These are phyloP conservation scores for Neocucurbitaria cava DNA, from an alignment of 2,329 filamentous ascomycete genomes.

Conservation along the genomic window DNA sequence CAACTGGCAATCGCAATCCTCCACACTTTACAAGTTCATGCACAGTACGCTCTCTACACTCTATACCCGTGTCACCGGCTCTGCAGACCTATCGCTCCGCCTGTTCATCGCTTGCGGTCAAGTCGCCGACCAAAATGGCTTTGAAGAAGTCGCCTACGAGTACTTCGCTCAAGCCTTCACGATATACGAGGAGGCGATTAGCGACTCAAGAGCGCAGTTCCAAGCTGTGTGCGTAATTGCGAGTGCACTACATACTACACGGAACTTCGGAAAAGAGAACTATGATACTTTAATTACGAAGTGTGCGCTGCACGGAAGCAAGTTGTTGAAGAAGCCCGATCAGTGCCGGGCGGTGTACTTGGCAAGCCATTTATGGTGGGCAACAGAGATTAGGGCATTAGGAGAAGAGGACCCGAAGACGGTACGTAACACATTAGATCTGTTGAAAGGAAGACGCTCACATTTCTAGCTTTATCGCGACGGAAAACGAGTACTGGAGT, in stretches of 20 bases:
- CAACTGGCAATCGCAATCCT: slow-evolving; percentile 75
- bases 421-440: slow-evolving; percentile 59
- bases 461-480: slow-evolving; percentile 79
- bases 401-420: slow-evolving; percentile 82
- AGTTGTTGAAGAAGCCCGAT: slow-evolving; percentile 95
- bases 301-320: slow-evolving; percentile 94
- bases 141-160: slow-evolving; percentile 96
- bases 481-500: slow-evolving; percentile 95
- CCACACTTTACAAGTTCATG: slow-evolving; percentile 92
- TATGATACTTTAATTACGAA: slow-evolving; percentile 99
- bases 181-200: slow-evolving; percentile 95
- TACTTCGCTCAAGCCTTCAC: slow-evolving; percentile 99
- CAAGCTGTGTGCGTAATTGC: slow-evolving; percentile 96
- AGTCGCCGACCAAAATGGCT: slow-evolving; percentile 86
- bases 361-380: slow-evolving; percentile 98
- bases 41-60: slow-evolving; percentile 86
- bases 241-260: slow-evolving; percentile 83
- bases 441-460: slow-evolving; percentile 12
- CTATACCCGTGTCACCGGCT: slow-evolving; percentile 84
- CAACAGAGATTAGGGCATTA: slow-evolving; percentile 78
- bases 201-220: slow-evolving; percentile 95
- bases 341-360: slow-evolving; percentile 97
- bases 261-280: slow-evolving; percentile 94
- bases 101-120: slow-evolving; percentile 92
- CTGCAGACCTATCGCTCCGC: slow-evolving; percentile 86